These are phyloP conservation scores for Boletus rex-veris DNA, from an alignment of 768 basidiomycete species.

Conservation along the genomic window DNA sequence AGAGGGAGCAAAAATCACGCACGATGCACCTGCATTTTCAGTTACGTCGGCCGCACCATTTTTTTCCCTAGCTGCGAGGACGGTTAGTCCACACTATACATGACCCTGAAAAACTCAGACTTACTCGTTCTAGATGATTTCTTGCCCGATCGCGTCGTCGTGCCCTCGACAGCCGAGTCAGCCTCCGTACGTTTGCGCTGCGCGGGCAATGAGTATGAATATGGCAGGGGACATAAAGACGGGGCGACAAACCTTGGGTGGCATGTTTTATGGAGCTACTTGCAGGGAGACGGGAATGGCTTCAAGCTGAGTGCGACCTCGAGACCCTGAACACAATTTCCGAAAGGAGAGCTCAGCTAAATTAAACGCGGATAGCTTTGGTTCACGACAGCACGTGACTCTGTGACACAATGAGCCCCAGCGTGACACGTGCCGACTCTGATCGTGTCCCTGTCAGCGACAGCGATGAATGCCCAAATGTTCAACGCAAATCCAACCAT, in stretches of 20 bases:
- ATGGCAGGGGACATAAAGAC: neutral
- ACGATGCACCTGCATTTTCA: slow-evolving; percentile 18
- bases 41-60: slow-evolving; percentile 6
- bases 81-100: neutral
- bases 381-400: slow-evolving; percentile 15
- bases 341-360: slow-evolving; percentile 10
- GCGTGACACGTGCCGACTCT: slow-evolving; percentile 15
- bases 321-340: slow-evolving; percentile 3
- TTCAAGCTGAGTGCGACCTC: neutral
- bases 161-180: slow-evolving; percentile 22
- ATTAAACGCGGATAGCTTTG: slow-evolving; percentile 17
- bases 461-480: slow-evolving; percentile 51
- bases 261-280: slow-evolving; percentile 24
- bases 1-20: slow-evolving; percentile 14
- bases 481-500: slow-evolving; percentile 93
- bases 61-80: slow-evolving; percentile 16
- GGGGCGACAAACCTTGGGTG: slow-evolving; percentile 34
- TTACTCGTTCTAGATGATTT: slow-evolving; percentile 40
- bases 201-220: slow-evolving; percentile 13
- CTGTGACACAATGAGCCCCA: slow-evolving; percentile 9
- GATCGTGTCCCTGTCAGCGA: neutral
- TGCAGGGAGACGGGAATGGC: neutral
- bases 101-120: slow-evolving; percentile 16
- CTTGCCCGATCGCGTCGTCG: slow-evolving; percentile 44
- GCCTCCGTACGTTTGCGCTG: slow-evolving; percentile 62